Percentiles rank a stretch among this genome's conserved stretches.
Conservation (phyloP, 1,284 basidiomycete species). For the Rhodotorula sp. region DNA sequence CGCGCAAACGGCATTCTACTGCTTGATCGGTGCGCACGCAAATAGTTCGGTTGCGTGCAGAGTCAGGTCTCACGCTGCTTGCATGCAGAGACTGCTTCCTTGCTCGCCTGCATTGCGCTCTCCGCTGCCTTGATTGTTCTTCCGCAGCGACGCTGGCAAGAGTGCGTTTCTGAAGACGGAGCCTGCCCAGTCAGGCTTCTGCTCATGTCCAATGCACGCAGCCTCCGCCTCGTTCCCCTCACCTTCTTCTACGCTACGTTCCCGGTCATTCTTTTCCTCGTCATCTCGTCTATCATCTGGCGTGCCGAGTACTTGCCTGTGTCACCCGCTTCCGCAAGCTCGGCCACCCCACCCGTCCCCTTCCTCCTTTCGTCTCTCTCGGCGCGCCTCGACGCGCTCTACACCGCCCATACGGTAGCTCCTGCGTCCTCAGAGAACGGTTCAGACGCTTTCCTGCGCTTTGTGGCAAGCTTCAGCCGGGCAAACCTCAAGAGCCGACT, state of each 20-base stretch:
- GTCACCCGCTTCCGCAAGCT: background rate
- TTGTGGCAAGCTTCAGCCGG: constrained; percentile 13
- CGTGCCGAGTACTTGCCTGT: constrained; percentile 24
- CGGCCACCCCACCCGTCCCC: background rate
- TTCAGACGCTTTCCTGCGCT: background rate
- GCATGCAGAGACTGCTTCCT: constrained; percentile 14
- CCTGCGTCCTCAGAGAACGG: background rate
- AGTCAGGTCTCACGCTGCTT: background rate
- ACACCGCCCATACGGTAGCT: background rate
- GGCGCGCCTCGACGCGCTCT: background rate
- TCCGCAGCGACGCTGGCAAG: background rate
- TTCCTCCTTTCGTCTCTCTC: background rate
- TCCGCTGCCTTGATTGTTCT: background rate
- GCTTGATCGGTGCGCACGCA: constrained; percentile 16
- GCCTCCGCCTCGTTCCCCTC: constrained; percentile 26
- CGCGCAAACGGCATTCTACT: constrained; percentile 10
- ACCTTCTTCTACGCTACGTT: constrained; percentile 32
- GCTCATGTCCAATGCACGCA: background rate
- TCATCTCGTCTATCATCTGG: constrained; percentile 31
- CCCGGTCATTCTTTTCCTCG: constrained; percentile 29
- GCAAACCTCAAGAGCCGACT: constrained; percentile 17
- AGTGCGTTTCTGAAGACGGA: background rate
- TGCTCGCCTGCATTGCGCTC: constrained; percentile 13
- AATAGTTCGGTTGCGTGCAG: background rate
- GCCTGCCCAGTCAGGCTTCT: background rate